A percentile compares a stretch with the other conserved stretches of the same genome.
Evolutionary conservation across 805 yeast genomes (phyloP).

Genomic region (Zygoascus bituminiphila): DNA sequence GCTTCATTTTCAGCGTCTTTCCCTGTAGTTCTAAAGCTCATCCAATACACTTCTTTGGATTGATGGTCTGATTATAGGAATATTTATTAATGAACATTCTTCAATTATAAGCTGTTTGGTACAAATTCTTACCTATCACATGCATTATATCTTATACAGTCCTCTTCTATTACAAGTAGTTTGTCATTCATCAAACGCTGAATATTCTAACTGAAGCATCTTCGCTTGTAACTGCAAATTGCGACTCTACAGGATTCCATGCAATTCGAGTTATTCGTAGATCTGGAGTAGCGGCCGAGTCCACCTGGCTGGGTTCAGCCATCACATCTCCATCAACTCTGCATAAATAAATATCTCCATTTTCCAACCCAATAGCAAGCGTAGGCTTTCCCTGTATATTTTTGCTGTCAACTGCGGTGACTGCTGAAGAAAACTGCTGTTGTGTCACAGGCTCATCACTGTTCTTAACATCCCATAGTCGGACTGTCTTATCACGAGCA

Average conservation of each 20-base stretch:
- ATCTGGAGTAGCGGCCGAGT: conserved; percentile 43
- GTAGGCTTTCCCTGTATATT: conserved; percentile 22
- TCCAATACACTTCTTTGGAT: too few relatives aligned
- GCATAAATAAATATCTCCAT: conserved; percentile 49
- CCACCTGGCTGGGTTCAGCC: conserved; percentile 29
- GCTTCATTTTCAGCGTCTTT: too few relatives aligned
- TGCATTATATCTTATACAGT: too few relatives aligned
- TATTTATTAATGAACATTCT: too few relatives aligned
- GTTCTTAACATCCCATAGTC: conserved; percentile 51
- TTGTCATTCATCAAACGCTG: too few relatives aligned
- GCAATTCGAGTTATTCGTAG: conserved; percentile 53
- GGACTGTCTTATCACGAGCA: conserved; percentile 75
- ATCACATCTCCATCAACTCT: conserved; percentile 28
- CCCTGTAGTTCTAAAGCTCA: too few relatives aligned
- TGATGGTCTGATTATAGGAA: too few relatives aligned
- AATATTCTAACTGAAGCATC: conserved; percentile 53
- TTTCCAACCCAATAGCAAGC: conserved; percentile 63
- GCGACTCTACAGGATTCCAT: conserved; percentile 37
- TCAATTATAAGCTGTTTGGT: too few relatives aligned
- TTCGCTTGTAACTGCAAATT: conserved; percentile 54
- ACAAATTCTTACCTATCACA: too few relatives aligned
- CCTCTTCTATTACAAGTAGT: too few relatives aligned
- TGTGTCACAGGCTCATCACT: conserved; percentile 30
- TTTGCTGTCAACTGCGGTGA: conserved; percentile 54
- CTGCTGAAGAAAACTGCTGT: conserved; percentile 45